Evolutionary conservation across 192 early-diverging fungal species (phyloP), one percentile per base, ranked within the genome.

Genomic region (Endogone sp.): DNA sequence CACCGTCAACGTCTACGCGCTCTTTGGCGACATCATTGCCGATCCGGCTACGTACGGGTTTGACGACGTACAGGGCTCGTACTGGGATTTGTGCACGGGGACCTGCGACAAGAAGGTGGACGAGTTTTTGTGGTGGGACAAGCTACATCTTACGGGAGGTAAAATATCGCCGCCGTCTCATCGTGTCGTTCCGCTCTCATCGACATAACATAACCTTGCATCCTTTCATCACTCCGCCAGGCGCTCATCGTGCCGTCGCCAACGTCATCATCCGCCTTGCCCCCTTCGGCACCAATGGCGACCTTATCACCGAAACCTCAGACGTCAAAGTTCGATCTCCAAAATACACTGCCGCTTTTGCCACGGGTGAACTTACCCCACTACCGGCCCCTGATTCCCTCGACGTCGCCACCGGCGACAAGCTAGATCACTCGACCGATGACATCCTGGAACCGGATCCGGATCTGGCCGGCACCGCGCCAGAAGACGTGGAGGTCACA

Each of bases 51-150:
- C 60, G 22, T 78, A 70, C 60, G 76, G 72, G 3, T 71, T 78
- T 24, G 71, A 65, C 29, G 61, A 78, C n/a, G 69, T 65, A 0
- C 3, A 58, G 3, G 31, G 66, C 25, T 37, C 72, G 11, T 78
- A 68, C 44, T 74, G 72, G 76, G 67, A 70, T n/a, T 29, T 31
- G 13, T 78, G 76, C 63, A 68, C 66, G 29, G 76, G 72, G 3
- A 59, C 37, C 11, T 78, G 76, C 29, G 49, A 54, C 16, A 67
- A 73, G 31, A 44, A 70, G 8, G 55, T 60, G 2, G 65, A 78
- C 25, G 65, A 63, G 4, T 78, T 74, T 65, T 49, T 78, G 3
- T 78, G 76, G 76, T 78, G 76, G 76, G 76, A 78, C 31, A 62
- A 44, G 22, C 49, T 62, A 13, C 76, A 78, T 61, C 64, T 74